Conservation (phyloP, 2,329 filamentous ascomycete species). For the Biscogniauxia mediterranea region DNA sequence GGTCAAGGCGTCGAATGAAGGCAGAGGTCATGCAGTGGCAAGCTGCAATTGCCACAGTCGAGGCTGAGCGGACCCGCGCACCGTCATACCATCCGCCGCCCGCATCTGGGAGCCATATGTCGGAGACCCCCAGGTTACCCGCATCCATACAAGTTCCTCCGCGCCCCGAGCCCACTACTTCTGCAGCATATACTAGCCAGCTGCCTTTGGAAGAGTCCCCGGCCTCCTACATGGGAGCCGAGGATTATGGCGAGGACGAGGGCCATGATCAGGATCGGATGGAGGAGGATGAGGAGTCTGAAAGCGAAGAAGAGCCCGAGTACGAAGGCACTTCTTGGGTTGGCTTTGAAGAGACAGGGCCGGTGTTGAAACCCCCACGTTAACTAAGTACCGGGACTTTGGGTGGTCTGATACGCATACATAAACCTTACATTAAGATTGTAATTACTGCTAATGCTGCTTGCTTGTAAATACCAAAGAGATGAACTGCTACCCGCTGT, state of each 20-base stretch:
- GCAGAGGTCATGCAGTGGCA: constrained; percentile 31
- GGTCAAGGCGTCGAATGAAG: constrained; percentile 24
- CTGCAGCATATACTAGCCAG: constrained; percentile 3
- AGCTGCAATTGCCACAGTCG: constrained; percentile 29
- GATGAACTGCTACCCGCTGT: background rate
- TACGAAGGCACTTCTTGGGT: constrained; percentile 18
- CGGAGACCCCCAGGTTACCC: constrained; percentile 2
- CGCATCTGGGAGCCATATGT: background rate
- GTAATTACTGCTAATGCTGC: constrained; percentile 5
- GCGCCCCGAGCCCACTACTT: constrained; percentile 3
- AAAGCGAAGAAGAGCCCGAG: constrained; percentile 15
- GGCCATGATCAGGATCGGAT: constrained; percentile 11
- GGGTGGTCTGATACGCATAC: constrained; percentile 1
- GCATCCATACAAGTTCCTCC: constrained; percentile 1
- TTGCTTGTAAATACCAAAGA: background rate
- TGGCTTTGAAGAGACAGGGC: constrained; percentile 13
- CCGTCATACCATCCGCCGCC: background rate
- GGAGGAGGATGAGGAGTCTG: constrained; percentile 21
- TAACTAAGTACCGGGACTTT: background rate
- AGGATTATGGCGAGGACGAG: constrained; percentile 11
- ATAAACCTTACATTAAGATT: background rate
- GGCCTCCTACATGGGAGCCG: constrained; percentile 1
- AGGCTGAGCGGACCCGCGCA: constrained; percentile 21
- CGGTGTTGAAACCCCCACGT: constrained; percentile 18
- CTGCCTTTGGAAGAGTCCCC: constrained; percentile 3